Base-by-base conservation (phyloP, 192 early-diverging fungal genomes). In the Coemansia sp. region DNA sequence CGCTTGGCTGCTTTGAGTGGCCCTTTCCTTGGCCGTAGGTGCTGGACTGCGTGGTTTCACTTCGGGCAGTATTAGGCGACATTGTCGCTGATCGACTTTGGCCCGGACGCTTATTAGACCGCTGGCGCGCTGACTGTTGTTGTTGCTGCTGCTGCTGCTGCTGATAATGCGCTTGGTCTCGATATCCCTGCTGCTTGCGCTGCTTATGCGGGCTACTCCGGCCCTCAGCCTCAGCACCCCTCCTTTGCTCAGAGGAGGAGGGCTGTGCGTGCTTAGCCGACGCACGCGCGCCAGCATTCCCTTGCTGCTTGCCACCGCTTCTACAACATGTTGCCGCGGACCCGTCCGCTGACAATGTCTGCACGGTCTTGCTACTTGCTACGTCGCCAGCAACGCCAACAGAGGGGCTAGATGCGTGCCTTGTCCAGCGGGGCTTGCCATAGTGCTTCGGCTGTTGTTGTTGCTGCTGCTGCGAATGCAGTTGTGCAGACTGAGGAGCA, bases 401-500 rank as follows among this genome's bases (percentile, higher is more conserved):
- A 0, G 70, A 36, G n/a, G 55, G n/a, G 16, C 43, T 44, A 34
- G 71, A 62, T 46, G 52, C n/a, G 49, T 39, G 38, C 65, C 61
- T 65, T 27, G 43, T 8, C 15, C 64, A 53, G 44, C 65, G 69
- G 12, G 65, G 34, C 66, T 66, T 64, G 18, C 43, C 53, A 24
- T 68, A 40, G 36, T 24, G 34, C 58, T 70, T 50, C 34, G 49
- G 33, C 58, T 80, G 69, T 62, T 53, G 65, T 12, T 50, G 39
- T 40, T 40, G 39, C 39, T 40, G 27, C 27, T 60, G 52, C 70
- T 72, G 75, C 53, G 49, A 20, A 41, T 41, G 61, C 61, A 33
- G 62, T 16, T 65, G n/a, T 33, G 27, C 65, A 47, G 62, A n/a
- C 34, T 44, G 71, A 8, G 65, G 34, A 33, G 66, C 68, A 18